Evolutionary conservation across 2,329 filamentous ascomycete genomes (phyloP).

Genomic region (Arthrobotrys iridis): DNA sequence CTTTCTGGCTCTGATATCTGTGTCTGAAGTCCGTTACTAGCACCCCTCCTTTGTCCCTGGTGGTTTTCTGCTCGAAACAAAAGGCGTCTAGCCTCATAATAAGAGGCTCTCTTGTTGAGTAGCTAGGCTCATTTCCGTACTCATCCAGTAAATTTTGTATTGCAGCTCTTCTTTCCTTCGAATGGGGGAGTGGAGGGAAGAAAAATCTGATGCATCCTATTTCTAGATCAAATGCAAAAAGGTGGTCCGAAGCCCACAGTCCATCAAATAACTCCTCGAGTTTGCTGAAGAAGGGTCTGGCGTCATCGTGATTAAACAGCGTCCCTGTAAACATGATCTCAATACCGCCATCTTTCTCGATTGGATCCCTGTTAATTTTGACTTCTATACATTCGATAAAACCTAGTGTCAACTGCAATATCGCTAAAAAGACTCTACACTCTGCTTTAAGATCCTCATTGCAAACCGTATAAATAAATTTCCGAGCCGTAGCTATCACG

Average conservation of each 20-base stretch:
- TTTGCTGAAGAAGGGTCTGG: background rate
- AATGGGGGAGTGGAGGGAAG: background rate
- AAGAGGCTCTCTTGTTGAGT: background rate
- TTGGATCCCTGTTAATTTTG: background rate
- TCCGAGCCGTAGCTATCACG: background rate
- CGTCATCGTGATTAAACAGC: background rate
- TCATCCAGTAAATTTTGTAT: background rate
- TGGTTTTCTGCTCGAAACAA: background rate
- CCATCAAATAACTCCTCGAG: background rate
- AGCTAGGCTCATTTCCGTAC: background rate
- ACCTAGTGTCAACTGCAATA: background rate
- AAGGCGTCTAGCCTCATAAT: background rate
- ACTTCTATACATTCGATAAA: background rate
- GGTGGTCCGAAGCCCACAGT: background rate
- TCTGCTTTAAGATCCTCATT: background rate
- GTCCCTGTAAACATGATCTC: background rate
- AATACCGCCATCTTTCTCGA: too few species aligned
- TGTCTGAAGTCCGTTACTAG: background rate
- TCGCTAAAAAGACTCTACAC: background rate
- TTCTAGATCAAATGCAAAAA: background rate
- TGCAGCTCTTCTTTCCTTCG: background rate
- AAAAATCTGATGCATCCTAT: background rate
- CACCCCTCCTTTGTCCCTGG: background rate
- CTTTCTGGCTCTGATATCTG: background rate
- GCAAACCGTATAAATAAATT: background rate